These are phyloP conservation scores for Solanum ahanhuiri DNA, from an alignment of 257 asterid genomes.

Conservation along the genomic window DNA sequence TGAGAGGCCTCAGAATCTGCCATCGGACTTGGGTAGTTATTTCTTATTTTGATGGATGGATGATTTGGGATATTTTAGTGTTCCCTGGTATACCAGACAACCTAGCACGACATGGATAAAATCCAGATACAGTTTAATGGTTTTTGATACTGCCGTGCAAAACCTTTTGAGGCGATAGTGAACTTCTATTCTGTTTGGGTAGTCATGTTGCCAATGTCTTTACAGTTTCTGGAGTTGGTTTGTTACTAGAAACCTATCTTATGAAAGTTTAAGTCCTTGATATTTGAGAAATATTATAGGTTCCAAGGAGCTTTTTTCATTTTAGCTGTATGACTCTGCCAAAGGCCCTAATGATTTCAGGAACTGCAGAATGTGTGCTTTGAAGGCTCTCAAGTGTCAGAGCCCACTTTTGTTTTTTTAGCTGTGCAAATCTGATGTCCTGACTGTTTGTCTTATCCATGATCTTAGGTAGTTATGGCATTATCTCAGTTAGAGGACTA, in stretches of 20 bases:
- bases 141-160: neutral
- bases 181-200: neutral
- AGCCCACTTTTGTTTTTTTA: neutral
- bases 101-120: neutral
- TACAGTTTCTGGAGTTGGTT: neutral
- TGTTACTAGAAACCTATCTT: neutral
- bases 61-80: neutral
- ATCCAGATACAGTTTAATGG: neutral
- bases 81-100: neutral
- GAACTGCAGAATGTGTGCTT: neutral
- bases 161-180: neutral
- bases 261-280: neutral
- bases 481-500: neutral
- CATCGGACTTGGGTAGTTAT: neutral
- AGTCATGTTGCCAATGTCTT: neutral
- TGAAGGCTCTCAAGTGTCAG: neutral
- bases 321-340: neutral
- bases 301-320: neutral
- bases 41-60: neutral
- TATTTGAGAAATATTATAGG: neutral
- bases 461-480: neutral
- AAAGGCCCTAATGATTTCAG: neutral
- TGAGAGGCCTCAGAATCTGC: neutral
- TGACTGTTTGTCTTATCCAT: neutral
- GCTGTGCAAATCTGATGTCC: neutral